Base-by-base conservation (phyloP, 345 rosid species). In the Euphorbia pulcherrima region DNA sequence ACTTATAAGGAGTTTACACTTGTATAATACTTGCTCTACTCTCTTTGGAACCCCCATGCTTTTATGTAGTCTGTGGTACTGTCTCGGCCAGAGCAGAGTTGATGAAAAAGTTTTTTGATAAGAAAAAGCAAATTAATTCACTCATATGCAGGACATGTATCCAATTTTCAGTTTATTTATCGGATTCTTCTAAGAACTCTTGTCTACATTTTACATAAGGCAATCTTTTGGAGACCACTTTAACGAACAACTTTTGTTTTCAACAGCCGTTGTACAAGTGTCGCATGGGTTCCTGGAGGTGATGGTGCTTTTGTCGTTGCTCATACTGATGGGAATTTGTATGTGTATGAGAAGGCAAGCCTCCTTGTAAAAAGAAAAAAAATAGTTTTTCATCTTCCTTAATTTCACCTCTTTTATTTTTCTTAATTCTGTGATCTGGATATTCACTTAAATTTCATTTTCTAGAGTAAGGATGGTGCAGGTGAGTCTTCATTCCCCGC, bases 271-370 rank as follows among this genome's bases (percentile, higher is more conserved):
- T 95, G 99, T 80, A 87, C 90, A 40, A 77, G 99, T 78, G 77
- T 90, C 54, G 74, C 97, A 52, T 95, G 99, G 98, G 92, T 92
- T 64, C 99, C 99, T 54, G 94, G 97, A 76, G 88, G 88, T 53
- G 99, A 92, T 81, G 98, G 99, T 67, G 63, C 90, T 73, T 95
- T 95, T 75, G 84, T 86, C 71, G 98, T 92, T 78, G 98, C 97
- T 74, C 99, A 95, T 77, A 84, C 94, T 28, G 99, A 95, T 88
- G 99, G 99, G 47, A 95, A 90, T 77, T 78, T 92, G 77, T 95
- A 84, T 23, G 91, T 88, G 71, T 95, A 90, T 77, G 99, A 95
- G 70, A 95, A 95, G 98, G 99, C 86, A 86, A 86, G 96, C 79
- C 26, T 72, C 75, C 74, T 68, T 35, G 27, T 69, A 21, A 53